These are phyloP conservation scores for Ogataea angusta DNA, from an alignment of 805 yeast genomes.

Conservation along the genomic window DNA sequence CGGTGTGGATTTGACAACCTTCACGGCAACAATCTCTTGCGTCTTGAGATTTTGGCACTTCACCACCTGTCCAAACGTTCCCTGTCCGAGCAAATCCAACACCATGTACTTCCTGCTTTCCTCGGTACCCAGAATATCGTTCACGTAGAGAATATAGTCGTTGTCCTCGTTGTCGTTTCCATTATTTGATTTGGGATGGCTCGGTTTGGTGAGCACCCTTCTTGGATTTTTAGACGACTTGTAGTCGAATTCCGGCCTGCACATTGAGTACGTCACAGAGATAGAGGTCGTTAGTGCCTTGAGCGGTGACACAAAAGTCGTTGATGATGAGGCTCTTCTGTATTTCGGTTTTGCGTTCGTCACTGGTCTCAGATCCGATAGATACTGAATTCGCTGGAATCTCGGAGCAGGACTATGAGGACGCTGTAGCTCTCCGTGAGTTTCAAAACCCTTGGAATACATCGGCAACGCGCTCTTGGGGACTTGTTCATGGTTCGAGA, in stretches of 20 bases:
- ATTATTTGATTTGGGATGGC: constrained; percentile 73
- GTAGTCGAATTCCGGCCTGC: constrained; percentile 82
- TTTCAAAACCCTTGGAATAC: constrained; percentile 6
- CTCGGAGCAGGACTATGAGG: constrained; percentile 41
- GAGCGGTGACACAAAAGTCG: constrained; percentile 71
- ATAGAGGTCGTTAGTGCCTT: constrained; percentile 74
- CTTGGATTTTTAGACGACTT: constrained; percentile 84
- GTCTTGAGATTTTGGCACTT: constrained; percentile 77
- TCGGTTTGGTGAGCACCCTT: constrained; percentile 88
- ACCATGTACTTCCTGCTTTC: constrained; percentile 86
- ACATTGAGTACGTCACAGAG: constrained; percentile 76
- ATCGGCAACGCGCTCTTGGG: constrained; percentile 17
- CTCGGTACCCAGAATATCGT: constrained; percentile 84
- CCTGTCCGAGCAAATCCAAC: constrained; percentile 88
- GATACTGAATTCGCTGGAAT: constrained; percentile 39
- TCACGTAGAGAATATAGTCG: constrained; percentile 90
- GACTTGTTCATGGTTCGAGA: constrained; percentile 11
- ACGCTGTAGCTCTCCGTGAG: constrained; percentile 1
- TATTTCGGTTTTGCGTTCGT: constrained; percentile 63
- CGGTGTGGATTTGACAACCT: constrained; percentile 88
- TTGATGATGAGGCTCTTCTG: constrained; percentile 63
- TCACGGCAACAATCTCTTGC: constrained; percentile 89
- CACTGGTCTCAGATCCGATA: constrained; percentile 58
- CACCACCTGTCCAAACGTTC: constrained; percentile 97
- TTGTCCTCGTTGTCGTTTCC: constrained; percentile 86